Evolutionary conservation across 129 eudicot genomes (phyloP), one percentile per base, ranked within the genome.

Genomic region (Ambrosia artemisiifolia): DNA sequence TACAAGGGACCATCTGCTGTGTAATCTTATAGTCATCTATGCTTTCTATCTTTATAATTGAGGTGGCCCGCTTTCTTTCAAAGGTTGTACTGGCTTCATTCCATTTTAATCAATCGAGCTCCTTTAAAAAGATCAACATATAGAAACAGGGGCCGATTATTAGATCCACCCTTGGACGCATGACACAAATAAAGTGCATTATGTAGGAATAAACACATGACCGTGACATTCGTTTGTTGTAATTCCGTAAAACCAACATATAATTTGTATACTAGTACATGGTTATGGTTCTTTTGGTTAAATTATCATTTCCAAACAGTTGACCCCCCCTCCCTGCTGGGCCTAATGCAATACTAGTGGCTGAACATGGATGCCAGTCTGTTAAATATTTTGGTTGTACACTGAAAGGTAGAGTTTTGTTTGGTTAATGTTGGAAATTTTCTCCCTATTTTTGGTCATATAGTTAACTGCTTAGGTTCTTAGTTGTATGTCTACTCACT

Each of bases 11-110:
- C 81, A 78, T 51, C 35, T 70, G 61, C 43, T 32, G 18, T 67
- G 59, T 40, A 61, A 77, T 69, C 75, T 7, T 48, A 61, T 61
- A 34, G 53, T 42, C 71, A 63, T 70, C 43, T 70, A 75, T 70
- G 56, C 82, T 78, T 78, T 78, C 42, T 70, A 70, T 78, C 77
- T 63, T 46, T 63, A 70, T 63, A 63, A 63, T 63, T 71, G 77
- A 78, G 77, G 60, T 70, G 82, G 77, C 82, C 82, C 82, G 46
- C 81, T 28, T 9, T 70, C 76, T 62, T 77, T 77, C 71, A 40
- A 69, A 78, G 77, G 71, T 62, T 70, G 81, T 63, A 70, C 60
- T 7, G 35, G 44, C 46, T 53, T 62, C 48, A 75, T 24, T 51
- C 63, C 70, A 63, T 61, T 56, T 75, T 65, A 60, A 60, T 47